Conservation (phyloP, 1,284 basidiomycete genomes). For the Phellinidium pouzarii region DNA sequence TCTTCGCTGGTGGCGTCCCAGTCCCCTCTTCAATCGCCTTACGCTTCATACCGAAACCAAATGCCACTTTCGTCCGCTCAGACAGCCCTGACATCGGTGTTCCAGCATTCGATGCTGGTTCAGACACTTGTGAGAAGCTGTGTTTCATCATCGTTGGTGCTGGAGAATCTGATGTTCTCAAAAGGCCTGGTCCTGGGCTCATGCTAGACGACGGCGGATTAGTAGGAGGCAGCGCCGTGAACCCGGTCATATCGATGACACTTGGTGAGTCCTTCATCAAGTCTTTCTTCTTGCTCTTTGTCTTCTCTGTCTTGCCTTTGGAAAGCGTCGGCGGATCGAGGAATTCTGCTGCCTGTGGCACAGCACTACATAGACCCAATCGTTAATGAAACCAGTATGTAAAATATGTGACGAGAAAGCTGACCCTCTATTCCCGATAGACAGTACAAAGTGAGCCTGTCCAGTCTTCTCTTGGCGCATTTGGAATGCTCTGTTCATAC, state of each 20-base stretch:
- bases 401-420: conserved; percentile 28
- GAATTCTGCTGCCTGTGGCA: conserved; percentile 73
- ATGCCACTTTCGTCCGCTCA: conserved; percentile 66
- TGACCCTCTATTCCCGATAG: conserved; percentile 88
- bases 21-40: conserved; percentile 61
- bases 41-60: conserved; percentile 70
- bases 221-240: conserved; percentile 63
- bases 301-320: conserved; percentile 71
- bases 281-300: conserved; percentile 71
- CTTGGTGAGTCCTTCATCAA: conserved; percentile 41
- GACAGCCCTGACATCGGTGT: conserved; percentile 42
- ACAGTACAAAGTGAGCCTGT: conserved; percentile 89
- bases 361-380: conserved; percentile 46
- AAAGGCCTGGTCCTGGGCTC: conserved; percentile 39
- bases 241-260: conserved; percentile 47
- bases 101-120: conserved; percentile 38
- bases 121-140: conserved; percentile 69
- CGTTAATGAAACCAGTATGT: neutral
- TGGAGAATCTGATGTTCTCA: conserved; percentile 56
- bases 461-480: conserved; percentile 87
- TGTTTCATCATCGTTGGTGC: conserved; percentile 46
- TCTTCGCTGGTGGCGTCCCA: conserved; percentile 41
- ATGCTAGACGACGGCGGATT: conserved; percentile 34
- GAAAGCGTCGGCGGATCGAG: conserved; percentile 68
- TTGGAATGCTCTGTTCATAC: conserved; percentile 89